Conservation (phyloP, 495 filamentous ascomycete genomes). For the Hypomontagnella submonticulosa region DNA sequence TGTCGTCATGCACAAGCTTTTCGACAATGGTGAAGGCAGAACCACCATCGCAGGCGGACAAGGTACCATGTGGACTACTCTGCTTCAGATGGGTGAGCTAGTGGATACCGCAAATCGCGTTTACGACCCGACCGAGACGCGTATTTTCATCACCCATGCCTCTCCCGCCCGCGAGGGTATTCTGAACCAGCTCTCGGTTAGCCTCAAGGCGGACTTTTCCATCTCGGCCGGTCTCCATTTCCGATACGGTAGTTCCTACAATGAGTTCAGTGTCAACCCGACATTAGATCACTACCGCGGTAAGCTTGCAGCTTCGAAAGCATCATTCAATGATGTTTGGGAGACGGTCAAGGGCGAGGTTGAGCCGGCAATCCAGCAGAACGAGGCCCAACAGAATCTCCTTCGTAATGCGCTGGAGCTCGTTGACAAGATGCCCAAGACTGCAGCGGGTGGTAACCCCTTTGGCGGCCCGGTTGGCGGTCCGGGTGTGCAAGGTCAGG, state of each 20-base stretch:
- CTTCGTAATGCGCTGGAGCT: conserved; percentile 89
- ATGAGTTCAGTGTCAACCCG: conserved; percentile 99
- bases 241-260: conserved; percentile 98
- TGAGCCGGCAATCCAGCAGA: conserved; percentile 89
- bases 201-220: conserved; percentile 98
- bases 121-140: conserved; percentile 98
- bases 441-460: conserved; percentile 93
- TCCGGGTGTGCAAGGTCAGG: conserved; percentile 78
- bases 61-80: conserved; percentile 99
- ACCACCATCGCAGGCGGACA: conserved; percentile 98
- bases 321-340: conserved; percentile 99
- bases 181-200: conserved; percentile 97
- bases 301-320: conserved; percentile 98
- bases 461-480: conserved; percentile 89
- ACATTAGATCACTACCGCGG: conserved; percentile 98
- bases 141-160: conserved; percentile 96
- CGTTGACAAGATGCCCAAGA: conserved; percentile 94
- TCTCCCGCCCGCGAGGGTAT: conserved; percentile 97
- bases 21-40: conserved; percentile 97
- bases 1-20: conserved; percentile 99
- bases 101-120: conserved; percentile 98
- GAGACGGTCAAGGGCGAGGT: conserved; percentile 97
- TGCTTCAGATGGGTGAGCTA: conserved; percentile 98
- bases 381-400: conserved; percentile 90
- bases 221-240: conserved; percentile 98